A percentile compares a stretch with the other conserved stretches of the same genome.
Evolutionary conservation across 2,329 filamentous ascomycete genomes (phyloP).

Genomic region (Monilinia vaccinii-corymbosi): DNA sequence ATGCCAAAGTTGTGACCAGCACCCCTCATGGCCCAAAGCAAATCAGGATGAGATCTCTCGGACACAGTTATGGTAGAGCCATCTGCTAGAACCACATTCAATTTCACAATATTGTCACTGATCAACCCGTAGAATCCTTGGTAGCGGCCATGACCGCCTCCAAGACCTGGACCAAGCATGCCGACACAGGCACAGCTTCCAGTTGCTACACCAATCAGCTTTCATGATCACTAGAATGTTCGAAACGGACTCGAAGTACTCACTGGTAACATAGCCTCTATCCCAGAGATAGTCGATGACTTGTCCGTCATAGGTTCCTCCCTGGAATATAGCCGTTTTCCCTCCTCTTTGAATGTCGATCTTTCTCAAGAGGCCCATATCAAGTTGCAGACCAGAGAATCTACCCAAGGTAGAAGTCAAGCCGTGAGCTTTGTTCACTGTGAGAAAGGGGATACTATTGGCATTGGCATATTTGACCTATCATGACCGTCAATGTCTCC

Average conservation of each 20-base stretch:
- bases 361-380: no score
- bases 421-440: no score
- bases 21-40: slow-evolving; percentile 30
- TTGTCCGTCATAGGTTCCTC: background rate
- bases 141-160: slow-evolving; percentile 35
- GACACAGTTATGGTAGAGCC: slow-evolving; percentile 35
- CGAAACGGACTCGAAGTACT: no score
- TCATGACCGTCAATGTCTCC: no score
- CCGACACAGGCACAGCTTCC: slow-evolving; percentile 32
- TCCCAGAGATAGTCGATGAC: background rate
- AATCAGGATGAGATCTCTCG: slow-evolving; percentile 23
- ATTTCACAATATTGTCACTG: slow-evolving; percentile 36
- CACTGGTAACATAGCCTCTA: background rate
- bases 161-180: slow-evolving; percentile 25
- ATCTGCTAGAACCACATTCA: slow-evolving; percentile 36
- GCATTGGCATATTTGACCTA: no score
- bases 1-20: slow-evolving; percentile 32
- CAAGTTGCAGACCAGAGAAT: no score
- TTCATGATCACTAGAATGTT: no score
- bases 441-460: no score
- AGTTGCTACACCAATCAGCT: background rate
- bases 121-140: slow-evolving; percentile 34
- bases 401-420: no score
- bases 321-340: background rate
- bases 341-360: no score